These are phyloP conservation scores for Millerozyma miso DNA, from an alignment of 805 yeast genomes.

Conservation along the genomic window DNA sequence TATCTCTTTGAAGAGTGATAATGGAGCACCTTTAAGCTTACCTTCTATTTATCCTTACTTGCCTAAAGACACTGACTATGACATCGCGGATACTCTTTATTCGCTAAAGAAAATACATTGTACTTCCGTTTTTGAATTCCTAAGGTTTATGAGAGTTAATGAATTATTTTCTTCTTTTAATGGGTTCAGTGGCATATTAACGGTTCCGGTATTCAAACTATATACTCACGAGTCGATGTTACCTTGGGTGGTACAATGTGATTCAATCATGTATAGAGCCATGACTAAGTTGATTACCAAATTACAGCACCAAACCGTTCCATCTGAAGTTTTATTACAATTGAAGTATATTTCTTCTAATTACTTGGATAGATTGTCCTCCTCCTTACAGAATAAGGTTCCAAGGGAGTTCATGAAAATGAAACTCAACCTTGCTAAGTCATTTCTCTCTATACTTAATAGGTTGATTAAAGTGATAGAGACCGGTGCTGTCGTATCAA, in stretches of 20 bases:
- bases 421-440: conserved; percentile 51
- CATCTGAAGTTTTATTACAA: conserved; percentile 49
- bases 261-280: conserved; percentile 53
- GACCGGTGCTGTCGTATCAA: conserved; percentile 47
- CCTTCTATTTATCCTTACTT: conserved; percentile 43
- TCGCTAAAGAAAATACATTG: conserved; percentile 64
- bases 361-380: conserved; percentile 44
- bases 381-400: conserved; percentile 34
- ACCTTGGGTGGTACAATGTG: conserved; percentile 69
- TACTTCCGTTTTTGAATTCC: conserved; percentile 56
- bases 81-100: conserved; percentile 57
- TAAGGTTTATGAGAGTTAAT: conserved; percentile 64
- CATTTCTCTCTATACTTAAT: conserved; percentile 49
- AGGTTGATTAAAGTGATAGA: conserved; percentile 53
- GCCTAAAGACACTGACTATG: conserved; percentile 45
- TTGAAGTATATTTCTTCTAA: conserved; percentile 50
- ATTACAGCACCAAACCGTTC: conserved; percentile 54
- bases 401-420: conserved; percentile 48
- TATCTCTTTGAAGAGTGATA: conserved; percentile 11
- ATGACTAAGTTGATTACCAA: conserved; percentile 59
- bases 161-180: conserved; percentile 51
- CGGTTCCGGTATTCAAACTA: conserved; percentile 59
- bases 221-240: conserved; percentile 45
- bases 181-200: conserved; percentile 51
- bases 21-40: conserved; percentile 17